Conservation (phyloP, 768 basidiomycete genomes). For the Dendrothele bispora region DNA sequence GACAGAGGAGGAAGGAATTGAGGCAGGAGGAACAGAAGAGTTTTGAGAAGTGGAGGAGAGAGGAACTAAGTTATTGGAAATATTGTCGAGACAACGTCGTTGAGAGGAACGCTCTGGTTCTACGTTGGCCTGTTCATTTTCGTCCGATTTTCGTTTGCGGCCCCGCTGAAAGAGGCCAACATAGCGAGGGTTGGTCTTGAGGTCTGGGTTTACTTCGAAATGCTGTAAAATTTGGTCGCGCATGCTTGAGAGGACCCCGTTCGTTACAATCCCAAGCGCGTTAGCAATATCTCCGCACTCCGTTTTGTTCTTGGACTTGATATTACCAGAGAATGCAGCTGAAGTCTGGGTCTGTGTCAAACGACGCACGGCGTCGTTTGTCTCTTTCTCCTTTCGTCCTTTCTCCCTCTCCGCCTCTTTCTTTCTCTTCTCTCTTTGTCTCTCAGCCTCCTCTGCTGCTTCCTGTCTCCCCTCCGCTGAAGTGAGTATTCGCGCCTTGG, state of each 20-base stretch:
- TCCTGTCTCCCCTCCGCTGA: background rate
- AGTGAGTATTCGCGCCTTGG: background rate
- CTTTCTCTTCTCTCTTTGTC: background rate
- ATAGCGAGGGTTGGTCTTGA: background rate
- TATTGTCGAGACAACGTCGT: too few relatives aligned
- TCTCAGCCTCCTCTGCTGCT: background rate
- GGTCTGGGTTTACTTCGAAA: background rate
- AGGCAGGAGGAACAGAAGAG: too few relatives aligned
- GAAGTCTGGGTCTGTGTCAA: background rate
- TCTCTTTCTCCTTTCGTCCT: background rate
- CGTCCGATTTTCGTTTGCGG: too few relatives aligned
- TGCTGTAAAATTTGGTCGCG: background rate
- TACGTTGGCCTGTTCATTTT: too few relatives aligned
- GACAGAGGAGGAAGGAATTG: too few relatives aligned
- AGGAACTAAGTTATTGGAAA: too few relatives aligned
- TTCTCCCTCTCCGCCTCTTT: background rate
- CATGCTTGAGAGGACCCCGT: too few relatives aligned
- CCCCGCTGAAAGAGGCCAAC: background rate
- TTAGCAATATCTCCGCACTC: background rate
- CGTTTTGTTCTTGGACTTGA: background rate
- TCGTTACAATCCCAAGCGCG: background rate
- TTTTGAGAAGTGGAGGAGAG: too few relatives aligned
- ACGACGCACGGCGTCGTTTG: background rate
- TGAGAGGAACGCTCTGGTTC: too few relatives aligned
- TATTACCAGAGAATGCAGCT: background rate